phyloP scores from a whole-genome alignment of 495 filamentous ascomycete species.

The Oleoguttula mirabilis region DNA sequence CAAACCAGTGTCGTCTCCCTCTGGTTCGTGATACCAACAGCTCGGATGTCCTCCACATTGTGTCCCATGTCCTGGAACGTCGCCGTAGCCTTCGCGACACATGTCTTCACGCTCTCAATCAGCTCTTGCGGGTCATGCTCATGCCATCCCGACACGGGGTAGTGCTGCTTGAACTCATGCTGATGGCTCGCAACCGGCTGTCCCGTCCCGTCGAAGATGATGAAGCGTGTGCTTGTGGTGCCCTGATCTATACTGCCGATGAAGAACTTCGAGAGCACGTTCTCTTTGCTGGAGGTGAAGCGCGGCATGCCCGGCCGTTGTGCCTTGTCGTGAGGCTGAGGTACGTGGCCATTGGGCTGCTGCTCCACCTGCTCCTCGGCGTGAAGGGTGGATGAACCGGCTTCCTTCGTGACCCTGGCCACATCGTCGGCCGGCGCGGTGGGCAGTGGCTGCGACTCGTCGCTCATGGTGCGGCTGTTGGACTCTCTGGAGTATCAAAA shows the following conservation, averaged over 20 bases:
- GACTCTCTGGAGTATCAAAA: too few species aligned
- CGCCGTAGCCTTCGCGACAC: slow-evolving; percentile 42
- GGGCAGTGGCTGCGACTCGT: too few species aligned
- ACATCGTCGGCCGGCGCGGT: too few species aligned
- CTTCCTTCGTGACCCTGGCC: too few species aligned
- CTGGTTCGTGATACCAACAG: slow-evolving; percentile 87
- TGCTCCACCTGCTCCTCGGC: too few species aligned
- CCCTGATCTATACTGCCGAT: slow-evolving; percentile 79
- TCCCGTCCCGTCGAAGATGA: slow-evolving; percentile 76
- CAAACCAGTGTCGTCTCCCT: slow-evolving; percentile 85
- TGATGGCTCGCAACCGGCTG: slow-evolving; percentile 77
- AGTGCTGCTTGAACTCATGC: slow-evolving; percentile 79
- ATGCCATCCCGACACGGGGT: slow-evolving; percentile 85
- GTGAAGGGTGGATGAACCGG: too few species aligned
- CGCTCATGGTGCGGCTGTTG: too few species aligned
- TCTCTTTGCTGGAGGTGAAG: slow-evolving; percentile 12
- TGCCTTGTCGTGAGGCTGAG: too few species aligned
- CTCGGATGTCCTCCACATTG: slow-evolving; percentile 57
- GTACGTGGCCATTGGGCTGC: too few species aligned
- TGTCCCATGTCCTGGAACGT: slow-evolving; percentile 39
- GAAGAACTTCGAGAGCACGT: slow-evolving; percentile 29
- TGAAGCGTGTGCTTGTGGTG: slow-evolving; percentile 85
- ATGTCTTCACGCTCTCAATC: slow-evolving; percentile 62
- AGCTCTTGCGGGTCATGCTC: slow-evolving; percentile 82
- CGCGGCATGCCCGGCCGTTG: slow-evolving; percentile 2